Conservation (phyloP, 768 basidiomycete species). For the Lyophyllum shimeji region DNA sequence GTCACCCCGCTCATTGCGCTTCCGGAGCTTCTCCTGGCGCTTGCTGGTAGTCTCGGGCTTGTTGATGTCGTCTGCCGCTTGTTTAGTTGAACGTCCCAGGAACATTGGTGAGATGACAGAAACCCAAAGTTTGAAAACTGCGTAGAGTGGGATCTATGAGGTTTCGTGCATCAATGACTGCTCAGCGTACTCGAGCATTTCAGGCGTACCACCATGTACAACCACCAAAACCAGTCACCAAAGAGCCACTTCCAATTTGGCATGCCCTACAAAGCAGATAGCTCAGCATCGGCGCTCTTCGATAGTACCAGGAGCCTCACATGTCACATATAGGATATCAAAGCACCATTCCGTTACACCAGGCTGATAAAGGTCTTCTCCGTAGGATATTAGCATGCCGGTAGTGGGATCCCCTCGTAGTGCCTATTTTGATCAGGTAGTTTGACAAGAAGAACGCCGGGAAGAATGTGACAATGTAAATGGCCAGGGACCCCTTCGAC, state of each 20-base stretch:
- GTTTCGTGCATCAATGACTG: background rate
- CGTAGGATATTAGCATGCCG: constrained; percentile 71
- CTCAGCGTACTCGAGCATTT: background rate
- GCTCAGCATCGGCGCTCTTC: background rate
- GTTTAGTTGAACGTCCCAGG: constrained; percentile 42
- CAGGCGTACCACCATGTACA: constrained; percentile 70
- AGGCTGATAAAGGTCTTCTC: constrained; percentile 72
- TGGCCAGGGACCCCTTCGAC: constrained; percentile 59
- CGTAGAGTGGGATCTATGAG: constrained; percentile 78
- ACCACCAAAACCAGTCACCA: constrained; percentile 84
- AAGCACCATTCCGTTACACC: constrained; percentile 87
- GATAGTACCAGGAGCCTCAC: constrained; percentile 39
- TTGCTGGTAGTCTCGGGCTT: constrained; percentile 57
- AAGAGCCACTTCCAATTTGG: constrained; percentile 77
- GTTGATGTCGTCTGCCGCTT: constrained; percentile 27
- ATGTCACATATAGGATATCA: constrained; percentile 84
- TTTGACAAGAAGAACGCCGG: constrained; percentile 73
- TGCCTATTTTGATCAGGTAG: constrained; percentile 76
- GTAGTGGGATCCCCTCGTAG: constrained; percentile 66
- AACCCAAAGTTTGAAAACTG: constrained; percentile 73
- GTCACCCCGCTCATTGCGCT: constrained; percentile 78
- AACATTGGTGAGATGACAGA: constrained; percentile 67
- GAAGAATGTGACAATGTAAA: constrained; percentile 67
- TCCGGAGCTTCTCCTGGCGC: constrained; percentile 84
- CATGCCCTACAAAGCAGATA: constrained; percentile 52